phyloP scores from a whole-genome alignment of 2,329 filamentous ascomycete species.

The Harringtonia lauricola region DNA sequence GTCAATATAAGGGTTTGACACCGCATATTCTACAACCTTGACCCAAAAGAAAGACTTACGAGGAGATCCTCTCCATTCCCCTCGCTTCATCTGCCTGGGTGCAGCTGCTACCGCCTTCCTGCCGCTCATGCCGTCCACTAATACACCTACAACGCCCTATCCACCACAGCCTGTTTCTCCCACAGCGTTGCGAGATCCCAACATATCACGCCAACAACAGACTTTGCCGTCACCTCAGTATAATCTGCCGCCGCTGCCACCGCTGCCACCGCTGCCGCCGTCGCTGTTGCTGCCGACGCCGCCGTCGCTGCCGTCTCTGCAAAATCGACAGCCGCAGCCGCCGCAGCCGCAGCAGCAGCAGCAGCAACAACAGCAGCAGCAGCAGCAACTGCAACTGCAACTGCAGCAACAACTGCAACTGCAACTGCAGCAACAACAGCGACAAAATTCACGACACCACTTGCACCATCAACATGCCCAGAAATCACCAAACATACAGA shows the following conservation, averaged over 20 bases:
- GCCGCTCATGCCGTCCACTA: not conserved
- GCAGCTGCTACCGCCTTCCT: no score
- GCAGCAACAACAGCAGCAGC: not conserved
- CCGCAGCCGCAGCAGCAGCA: not conserved
- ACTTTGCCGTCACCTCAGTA: no score
- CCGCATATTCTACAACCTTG: conserved; percentile 18
- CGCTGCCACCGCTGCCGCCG: not conserved
- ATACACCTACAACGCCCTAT: no score
- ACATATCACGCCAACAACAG: no score
- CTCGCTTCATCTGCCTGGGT: not conserved
- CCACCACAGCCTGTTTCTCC: no score
- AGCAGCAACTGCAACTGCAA: not conserved
- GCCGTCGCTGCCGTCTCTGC: not conserved
- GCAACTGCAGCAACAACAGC: not conserved
- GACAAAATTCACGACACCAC: not conserved
- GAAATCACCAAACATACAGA: no score
- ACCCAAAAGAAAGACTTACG: conserved; percentile 25
- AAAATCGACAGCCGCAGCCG: not conserved
- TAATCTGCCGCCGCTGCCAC: not conserved
- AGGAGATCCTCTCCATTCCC: conserved; percentile 20
- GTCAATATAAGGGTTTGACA: conserved; percentile 25
- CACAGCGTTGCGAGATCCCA: no score
- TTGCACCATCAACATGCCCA: not conserved
- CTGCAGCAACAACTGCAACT: not conserved
- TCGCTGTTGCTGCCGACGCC: not conserved